phyloP scores from a whole-genome alignment of 2,329 filamentous ascomycete species.

The Beauveria scarabaeidicola region DNA sequence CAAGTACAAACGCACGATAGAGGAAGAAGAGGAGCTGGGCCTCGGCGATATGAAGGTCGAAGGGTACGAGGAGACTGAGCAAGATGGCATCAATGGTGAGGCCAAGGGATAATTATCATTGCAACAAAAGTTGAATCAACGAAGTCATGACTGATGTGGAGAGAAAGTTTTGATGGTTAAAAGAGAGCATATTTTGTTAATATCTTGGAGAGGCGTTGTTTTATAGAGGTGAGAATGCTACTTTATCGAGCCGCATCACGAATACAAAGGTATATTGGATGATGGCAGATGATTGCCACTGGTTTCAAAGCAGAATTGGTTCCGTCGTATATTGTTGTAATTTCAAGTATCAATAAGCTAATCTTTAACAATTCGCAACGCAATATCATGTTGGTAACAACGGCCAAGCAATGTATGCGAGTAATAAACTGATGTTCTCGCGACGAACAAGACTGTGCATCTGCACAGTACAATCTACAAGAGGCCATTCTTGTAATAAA shows the following conservation, averaged over 20 bases:
- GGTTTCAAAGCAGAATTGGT: not conserved
- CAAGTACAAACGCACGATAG: conserved; percentile 77
- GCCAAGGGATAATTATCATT: not conserved
- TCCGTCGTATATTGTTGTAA: not conserved
- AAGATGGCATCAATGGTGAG: conserved; percentile 6
- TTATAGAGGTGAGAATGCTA: not conserved
- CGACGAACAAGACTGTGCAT: not conserved
- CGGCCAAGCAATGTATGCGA: not conserved
- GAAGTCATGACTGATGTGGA: conserved; percentile 1
- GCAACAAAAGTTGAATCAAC: not conserved
- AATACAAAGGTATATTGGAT: not conserved
- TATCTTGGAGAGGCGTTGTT: not conserved
- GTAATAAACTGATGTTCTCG: not conserved
- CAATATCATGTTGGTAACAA: not conserved
- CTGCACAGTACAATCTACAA: not conserved
- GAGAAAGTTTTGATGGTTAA: not conserved
- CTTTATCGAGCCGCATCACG: not conserved
- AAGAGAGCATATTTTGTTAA: conserved; percentile 1
- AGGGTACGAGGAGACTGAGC: conserved; percentile 51
- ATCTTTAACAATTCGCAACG: not conserved
- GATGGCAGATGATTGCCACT: no score
- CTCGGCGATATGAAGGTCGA: conserved; percentile 89
- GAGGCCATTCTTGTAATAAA: not conserved
- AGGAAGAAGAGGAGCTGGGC: conserved; percentile 91
- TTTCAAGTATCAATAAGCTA: not conserved